Percentiles rank a stretch among this genome's conserved stretches.
These are phyloP conservation scores for Hygrophorus russula DNA, from an alignment of 768 basidiomycete species.

Conservation along the genomic window DNA sequence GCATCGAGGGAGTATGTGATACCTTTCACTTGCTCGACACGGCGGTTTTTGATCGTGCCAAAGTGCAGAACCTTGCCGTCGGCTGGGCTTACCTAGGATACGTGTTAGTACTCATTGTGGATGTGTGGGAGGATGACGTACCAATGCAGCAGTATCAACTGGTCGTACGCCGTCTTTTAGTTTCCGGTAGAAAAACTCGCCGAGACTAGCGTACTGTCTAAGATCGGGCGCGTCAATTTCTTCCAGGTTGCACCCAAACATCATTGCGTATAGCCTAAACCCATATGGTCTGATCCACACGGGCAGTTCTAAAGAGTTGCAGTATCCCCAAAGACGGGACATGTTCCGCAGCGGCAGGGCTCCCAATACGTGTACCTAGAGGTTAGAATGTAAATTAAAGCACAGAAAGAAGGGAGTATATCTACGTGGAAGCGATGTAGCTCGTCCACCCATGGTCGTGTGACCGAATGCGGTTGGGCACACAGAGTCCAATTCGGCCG, in stretches of 20 bases:
- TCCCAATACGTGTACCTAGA: slow-evolving; percentile 89
- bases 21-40: slow-evolving; percentile 95
- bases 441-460: background rate
- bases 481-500: background rate
- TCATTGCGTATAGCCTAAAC: slow-evolving; percentile 70
- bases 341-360: slow-evolving; percentile 90
- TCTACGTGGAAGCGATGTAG: background rate
- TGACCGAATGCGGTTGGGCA: background rate
- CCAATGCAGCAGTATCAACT: slow-evolving; percentile 64
- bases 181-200: slow-evolving; percentile 90
- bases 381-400: background rate
- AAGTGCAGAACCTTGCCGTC: slow-evolving; percentile 91
- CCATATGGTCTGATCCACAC: slow-evolving; percentile 93
- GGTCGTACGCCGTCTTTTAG: slow-evolving; percentile 77
- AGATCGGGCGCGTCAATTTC: slow-evolving; percentile 80
- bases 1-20: slow-evolving; percentile 95
- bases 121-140: slow-evolving; percentile 20
- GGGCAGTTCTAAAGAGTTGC: slow-evolving; percentile 89
- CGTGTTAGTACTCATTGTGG: background rate
- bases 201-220: slow-evolving; percentile 71
- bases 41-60: slow-evolving; percentile 66
- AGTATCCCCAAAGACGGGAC: slow-evolving; percentile 94
- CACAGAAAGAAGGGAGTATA: background rate
- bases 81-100: slow-evolving; percentile 74
- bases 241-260: slow-evolving; percentile 92